Evolutionary conservation across 2,329 filamentous ascomycete genomes (phyloP).

Genomic region (Penicillium sp.): DNA sequence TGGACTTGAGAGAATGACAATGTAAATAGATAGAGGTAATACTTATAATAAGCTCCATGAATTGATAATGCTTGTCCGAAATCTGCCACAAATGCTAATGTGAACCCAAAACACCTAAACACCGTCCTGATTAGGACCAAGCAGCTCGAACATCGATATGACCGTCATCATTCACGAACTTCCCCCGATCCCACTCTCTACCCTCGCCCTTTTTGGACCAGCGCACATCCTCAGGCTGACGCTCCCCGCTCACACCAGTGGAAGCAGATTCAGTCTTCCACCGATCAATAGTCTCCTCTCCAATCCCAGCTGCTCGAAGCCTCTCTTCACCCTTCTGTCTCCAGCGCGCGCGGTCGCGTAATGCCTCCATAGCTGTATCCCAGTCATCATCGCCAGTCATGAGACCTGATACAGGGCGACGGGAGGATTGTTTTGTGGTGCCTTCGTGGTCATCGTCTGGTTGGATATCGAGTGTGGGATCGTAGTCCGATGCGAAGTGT

Average conservation of each 20-base stretch:
- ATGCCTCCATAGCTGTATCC: conserved; percentile 75
- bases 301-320: conserved; percentile 75
- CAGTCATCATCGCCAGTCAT: conserved; percentile 65
- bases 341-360: conserved; percentile 78
- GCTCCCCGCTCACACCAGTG: conserved; percentile 50
- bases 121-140: conserved; percentile 38
- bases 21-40: too few species aligned
- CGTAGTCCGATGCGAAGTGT: conserved; percentile 70
- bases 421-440: conserved; percentile 53
- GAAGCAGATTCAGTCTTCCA: conserved; percentile 66
- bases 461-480: conserved; percentile 51
- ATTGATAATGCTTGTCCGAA: neutral
- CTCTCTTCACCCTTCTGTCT: conserved; percentile 73
- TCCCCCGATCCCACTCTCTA: conserved; percentile 56
- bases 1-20: too few species aligned
- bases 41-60: neutral
- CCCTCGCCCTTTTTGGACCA: conserved; percentile 72
- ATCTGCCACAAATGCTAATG: neutral
- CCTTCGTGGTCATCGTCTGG: conserved; percentile 54
- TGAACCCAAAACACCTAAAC: neutral
- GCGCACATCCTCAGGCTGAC: conserved; percentile 66
- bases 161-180: conserved; percentile 58
- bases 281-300: conserved; percentile 69
- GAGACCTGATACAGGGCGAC: conserved; percentile 39
- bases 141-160: conserved; percentile 51